These are phyloP conservation scores for Erythrobasidium yunnanense DNA, from an alignment of 768 basidiomycete species.

Conservation along the genomic window DNA sequence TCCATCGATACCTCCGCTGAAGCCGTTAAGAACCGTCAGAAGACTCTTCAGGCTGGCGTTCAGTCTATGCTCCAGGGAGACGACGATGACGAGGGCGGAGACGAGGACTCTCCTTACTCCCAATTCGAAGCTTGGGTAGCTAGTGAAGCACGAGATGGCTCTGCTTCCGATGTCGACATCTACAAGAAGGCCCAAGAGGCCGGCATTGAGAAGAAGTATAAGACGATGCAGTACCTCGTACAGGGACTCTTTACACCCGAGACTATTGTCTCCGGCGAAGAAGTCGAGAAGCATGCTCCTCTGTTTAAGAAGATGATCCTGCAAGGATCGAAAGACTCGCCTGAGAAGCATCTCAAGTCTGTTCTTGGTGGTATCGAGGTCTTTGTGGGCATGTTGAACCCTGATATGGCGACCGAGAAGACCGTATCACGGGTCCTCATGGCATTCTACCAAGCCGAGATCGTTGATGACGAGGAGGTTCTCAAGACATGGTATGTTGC, in stretches of 20 bases:
- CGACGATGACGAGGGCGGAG: constrained; percentile 68
- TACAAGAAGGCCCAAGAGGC: constrained; percentile 82
- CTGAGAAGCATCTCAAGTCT: constrained; percentile 91
- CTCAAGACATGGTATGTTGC: constrained; percentile 51
- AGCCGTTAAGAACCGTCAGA: constrained; percentile 71
- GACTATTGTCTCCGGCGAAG: constrained; percentile 47
- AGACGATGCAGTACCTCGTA: constrained; percentile 67
- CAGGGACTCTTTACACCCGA: constrained; percentile 72
- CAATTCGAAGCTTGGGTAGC: constrained; percentile 72
- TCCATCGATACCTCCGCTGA: constrained; percentile 81
- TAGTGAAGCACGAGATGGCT: constrained; percentile 43
- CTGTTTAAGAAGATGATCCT: constrained; percentile 62
- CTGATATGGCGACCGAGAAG: constrained; percentile 52
- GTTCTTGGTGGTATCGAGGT: constrained; percentile 88
- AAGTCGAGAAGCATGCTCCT: constrained; percentile 49
- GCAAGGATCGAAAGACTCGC: constrained; percentile 56
- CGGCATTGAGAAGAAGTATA: constrained; percentile 91
- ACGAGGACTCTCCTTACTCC: constrained; percentile 73
- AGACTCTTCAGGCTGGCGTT: constrained; percentile 55
- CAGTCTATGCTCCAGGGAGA: constrained; percentile 49
- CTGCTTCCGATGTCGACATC: constrained; percentile 53
- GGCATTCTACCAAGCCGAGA: constrained; percentile 80
- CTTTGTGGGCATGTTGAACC: constrained; percentile 61
- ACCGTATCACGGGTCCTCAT: constrained; percentile 81
- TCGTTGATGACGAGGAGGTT: constrained; percentile 82